Evolutionary conservation across 2,329 filamentous ascomycete genomes (phyloP).

Genomic region (Trichothecium roseum): DNA sequence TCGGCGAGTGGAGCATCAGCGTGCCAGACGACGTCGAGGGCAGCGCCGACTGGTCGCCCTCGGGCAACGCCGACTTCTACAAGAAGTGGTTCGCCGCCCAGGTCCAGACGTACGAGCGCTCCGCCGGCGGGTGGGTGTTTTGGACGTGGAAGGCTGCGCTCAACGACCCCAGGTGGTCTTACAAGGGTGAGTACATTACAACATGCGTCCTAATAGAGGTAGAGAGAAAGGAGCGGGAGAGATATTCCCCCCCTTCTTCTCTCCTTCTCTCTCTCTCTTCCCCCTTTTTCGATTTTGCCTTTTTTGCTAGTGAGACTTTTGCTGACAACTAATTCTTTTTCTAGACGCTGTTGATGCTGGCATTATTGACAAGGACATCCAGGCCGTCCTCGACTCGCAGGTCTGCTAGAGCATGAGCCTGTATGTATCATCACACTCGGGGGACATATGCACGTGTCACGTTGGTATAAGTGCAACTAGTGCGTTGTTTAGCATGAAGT

Average conservation of each 20-base stretch:
- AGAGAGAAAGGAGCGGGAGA: background rate
- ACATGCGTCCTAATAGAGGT: background rate
- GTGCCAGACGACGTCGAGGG: conserved; percentile 37
- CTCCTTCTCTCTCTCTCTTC: background rate
- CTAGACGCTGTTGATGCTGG: conserved; percentile 1
- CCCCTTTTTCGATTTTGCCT: background rate
- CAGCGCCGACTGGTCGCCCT: conserved; percentile 23
- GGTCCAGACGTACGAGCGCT: conserved; percentile 41
- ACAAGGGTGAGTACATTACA: conserved; percentile 1
- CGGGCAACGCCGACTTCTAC: conserved; percentile 38
- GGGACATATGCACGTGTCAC: no score
- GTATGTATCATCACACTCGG: no score
- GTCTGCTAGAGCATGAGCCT: no score
- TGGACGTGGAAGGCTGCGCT: conserved; percentile 46
- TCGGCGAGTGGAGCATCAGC: conserved; percentile 49
- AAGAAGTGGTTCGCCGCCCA: conserved; percentile 46
- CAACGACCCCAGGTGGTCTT: conserved; percentile 2
- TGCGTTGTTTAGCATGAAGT: no score
- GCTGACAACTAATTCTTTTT: background rate
- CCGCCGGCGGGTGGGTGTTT: conserved; percentile 42
- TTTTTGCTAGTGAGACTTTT: background rate
- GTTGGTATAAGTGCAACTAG: no score
- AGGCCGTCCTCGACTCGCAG: conserved; percentile 1
- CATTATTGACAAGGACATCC: conserved; percentile 1
- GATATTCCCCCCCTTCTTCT: background rate